phyloP scores from a whole-genome alignment of 164 flowering plant species.

The Liquidambar formosana region DNA sequence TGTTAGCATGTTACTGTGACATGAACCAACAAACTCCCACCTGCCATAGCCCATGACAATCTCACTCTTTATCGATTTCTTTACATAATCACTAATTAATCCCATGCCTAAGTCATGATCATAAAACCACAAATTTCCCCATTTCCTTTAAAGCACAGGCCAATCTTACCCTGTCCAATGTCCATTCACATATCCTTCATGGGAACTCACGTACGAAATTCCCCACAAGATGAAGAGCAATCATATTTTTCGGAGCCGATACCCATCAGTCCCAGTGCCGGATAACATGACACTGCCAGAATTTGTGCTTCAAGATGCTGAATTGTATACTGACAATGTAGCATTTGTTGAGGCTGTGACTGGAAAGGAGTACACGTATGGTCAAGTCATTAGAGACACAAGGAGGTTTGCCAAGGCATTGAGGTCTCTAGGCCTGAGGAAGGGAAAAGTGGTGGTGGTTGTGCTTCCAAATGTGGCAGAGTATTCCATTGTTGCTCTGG shows the following conservation, averaged over 20 bases:
- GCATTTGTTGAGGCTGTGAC: constrained; percentile 79
- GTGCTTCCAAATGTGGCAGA: constrained; percentile 86
- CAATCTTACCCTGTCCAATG: neutral
- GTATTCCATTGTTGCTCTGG: constrained; percentile 74
- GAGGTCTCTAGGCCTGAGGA: constrained; percentile 73
- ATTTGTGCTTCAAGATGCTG: constrained; percentile 74
- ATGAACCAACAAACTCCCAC: constrained; percentile 24
- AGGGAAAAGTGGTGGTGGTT: constrained; percentile 78
- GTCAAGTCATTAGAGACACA: constrained; percentile 57
- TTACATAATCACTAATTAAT: no score
- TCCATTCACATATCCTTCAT: constrained; percentile 10
- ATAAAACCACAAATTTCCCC: neutral
- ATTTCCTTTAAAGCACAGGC: neutral
- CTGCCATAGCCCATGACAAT: constrained; percentile 2
- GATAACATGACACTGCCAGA: constrained; percentile 74
- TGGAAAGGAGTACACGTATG: constrained; percentile 64
- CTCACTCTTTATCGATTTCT: constrained; percentile 3
- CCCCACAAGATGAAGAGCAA: neutral
- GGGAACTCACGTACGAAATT: constrained; percentile 11
- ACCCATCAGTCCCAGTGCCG: constrained; percentile 65
- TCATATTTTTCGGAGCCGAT: constrained; percentile 64
- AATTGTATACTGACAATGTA: constrained; percentile 65
- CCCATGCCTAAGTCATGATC: constrained; percentile 17
- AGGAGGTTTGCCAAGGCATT: constrained; percentile 75
- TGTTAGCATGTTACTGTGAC: neutral